A percentile compares a stretch with the other conserved stretches of the same genome.
phyloP scores from a whole-genome alignment of 129 eudicot genomes.

The Flaveria linearis region DNA sequence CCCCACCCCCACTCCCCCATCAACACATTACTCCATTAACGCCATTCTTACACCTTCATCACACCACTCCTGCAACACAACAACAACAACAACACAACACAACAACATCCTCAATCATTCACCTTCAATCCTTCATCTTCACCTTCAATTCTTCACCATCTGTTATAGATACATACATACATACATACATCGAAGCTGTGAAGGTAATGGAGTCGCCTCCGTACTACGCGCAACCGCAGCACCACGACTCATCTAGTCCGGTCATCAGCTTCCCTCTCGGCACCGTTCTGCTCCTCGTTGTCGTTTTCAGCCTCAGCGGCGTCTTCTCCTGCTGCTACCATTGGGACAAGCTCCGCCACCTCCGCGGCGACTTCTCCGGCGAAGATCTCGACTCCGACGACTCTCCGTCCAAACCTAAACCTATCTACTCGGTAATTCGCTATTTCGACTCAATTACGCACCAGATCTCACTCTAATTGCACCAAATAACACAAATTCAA shows the following conservation, averaged over 20 bases:
- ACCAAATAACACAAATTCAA: neutral
- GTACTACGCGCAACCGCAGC: slow-evolving; percentile 48
- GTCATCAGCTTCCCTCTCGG: slow-evolving; percentile 85
- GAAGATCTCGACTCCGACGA: slow-evolving; percentile 47
- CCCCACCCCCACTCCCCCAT: neutral
- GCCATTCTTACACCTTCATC: slow-evolving; percentile 23
- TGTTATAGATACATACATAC: too few species aligned
- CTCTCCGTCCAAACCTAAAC: slow-evolving; percentile 53
- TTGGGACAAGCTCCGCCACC: slow-evolving; percentile 80
- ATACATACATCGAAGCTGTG: neutral
- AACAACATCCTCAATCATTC: too few species aligned
- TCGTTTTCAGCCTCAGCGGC: slow-evolving; percentile 84
- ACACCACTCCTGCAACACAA: neutral
- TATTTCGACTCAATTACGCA: neutral
- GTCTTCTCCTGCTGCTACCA: slow-evolving; percentile 89
- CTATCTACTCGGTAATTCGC: slow-evolving; percentile 44
- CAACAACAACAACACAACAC: too few species aligned
- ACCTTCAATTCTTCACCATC: too few species aligned
- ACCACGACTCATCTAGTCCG: slow-evolving; percentile 60
- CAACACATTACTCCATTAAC: neutral
- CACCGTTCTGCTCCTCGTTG: slow-evolving; percentile 67
- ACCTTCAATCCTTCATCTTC: too few species aligned
- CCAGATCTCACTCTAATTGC: slow-evolving; percentile 18
- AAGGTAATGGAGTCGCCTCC: slow-evolving; percentile 41
- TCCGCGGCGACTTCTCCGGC: slow-evolving; percentile 46